phyloP scores from a whole-genome alignment of 305 asterid species.

The Withania somnifera region DNA sequence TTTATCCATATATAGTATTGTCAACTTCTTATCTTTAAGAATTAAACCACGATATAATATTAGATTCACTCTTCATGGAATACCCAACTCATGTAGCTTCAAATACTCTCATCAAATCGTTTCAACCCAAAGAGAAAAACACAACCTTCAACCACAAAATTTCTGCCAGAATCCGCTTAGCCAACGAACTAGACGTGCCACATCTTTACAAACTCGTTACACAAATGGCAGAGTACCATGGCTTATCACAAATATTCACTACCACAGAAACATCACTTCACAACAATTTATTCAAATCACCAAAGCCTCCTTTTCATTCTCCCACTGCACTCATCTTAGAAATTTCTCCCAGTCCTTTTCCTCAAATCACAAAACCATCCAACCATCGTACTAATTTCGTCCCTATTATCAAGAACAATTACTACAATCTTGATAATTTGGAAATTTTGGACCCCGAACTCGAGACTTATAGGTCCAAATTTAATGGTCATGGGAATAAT shows the following conservation, averaged over 20 bases:
- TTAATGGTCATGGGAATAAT: not conserved
- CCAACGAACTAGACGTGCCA: slow-evolving; percentile 4
- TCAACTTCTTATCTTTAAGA: not conserved
- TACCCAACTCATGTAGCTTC: too few relatives aligned
- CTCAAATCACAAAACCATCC: not conserved
- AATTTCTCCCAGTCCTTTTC: slow-evolving; percentile 5
- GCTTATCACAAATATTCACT: not conserved
- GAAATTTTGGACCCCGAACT: not conserved
- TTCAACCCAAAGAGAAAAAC: not conserved
- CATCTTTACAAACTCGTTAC: slow-evolving; percentile 12
- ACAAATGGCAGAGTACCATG: slow-evolving; percentile 9
- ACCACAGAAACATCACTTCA: slow-evolving; percentile 7
- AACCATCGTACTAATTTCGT: not conserved
- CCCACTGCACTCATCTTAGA: slow-evolving; percentile 7
- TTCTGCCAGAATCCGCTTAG: slow-evolving; percentile 1
- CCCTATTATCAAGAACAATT: not conserved
- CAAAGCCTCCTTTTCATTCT: slow-evolving; percentile 4
- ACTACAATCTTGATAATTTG: not conserved
- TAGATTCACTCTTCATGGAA: not conserved
- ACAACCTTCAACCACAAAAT: not conserved
- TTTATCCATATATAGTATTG: not conserved
- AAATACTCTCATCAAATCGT: not conserved
- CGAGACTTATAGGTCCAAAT: not conserved
- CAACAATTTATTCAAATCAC: slow-evolving; percentile 5
- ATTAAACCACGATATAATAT: not conserved